Evolutionary conservation across 2,329 filamentous ascomycete genomes (phyloP), one percentile per base, ranked within the genome.

Genomic region (Fusarium keratoplasticum): DNA sequence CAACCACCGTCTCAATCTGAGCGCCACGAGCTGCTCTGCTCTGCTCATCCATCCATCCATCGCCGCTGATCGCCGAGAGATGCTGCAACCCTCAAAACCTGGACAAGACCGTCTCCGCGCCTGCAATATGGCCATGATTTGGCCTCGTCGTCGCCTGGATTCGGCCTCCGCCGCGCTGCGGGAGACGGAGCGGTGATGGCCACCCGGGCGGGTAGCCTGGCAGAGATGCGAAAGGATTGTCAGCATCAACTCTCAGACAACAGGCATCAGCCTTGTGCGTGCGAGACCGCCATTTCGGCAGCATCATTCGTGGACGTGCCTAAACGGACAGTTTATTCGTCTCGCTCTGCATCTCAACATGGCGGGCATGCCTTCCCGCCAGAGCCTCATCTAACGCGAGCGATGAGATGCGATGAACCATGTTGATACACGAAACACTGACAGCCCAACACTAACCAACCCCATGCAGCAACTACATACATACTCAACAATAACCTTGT

Each of bases 61-160:
- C 35, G 63, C 66, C 65, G 72, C 67, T 77, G 74, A 78, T 77
- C 72, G 63, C 68, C 71, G 61, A 58, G 42, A 42, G 66, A 50
- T 70, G 57, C 50, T 73, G 72, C 66, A 74, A 65, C 69, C 70
- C 14, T 44, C 70, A 69, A 67, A 67, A 36, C 62, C 18, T 61
- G 63, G 66, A 57, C 57, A 59, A 66, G 27, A 29, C 50, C 40
- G 69, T 40, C 10, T 29, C 60, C 16, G 29, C 38, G 33, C 62
- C 33, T 63, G 57, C 64, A 35, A 14, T 31, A 42, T 65, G 31
- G 66, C 59, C 69, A 70, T 67, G 58, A 58, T 61, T 59, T 70
- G 69, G 29, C 44, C 33, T 61, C 29, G 29, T 64, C 44, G 47
- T 20, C 59, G 18, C 50, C 62, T 60, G 65, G 68, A 54, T 13